Evolutionary conservation across 306 rosid genomes (phyloP).

Genomic region (Prunus persica): DNA sequence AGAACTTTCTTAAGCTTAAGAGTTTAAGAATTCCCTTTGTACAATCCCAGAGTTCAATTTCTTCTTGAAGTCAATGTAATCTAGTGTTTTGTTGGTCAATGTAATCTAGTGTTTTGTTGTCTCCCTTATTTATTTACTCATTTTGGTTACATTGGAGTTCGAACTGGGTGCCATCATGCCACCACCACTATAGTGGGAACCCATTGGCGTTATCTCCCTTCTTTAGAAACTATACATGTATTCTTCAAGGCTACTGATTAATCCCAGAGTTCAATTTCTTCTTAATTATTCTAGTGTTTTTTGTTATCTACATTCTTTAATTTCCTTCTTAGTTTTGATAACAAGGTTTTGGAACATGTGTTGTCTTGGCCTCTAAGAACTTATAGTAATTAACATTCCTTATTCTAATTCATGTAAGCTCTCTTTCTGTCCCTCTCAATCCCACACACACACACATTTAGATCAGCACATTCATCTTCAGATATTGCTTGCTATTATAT

Average conservation of each 20-base stretch:
- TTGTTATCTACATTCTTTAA: neutral
- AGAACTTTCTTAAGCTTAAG: neutral
- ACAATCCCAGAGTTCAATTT: too few relatives aligned
- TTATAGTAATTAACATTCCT: neutral
- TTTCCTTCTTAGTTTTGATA: neutral
- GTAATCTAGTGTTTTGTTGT: too few relatives aligned
- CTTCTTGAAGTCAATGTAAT: too few relatives aligned
- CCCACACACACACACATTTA: neutral
- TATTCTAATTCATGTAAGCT: neutral
- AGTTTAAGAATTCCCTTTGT: neutral
- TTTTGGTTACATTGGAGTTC: too few relatives aligned
- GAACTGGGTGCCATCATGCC: too few relatives aligned
- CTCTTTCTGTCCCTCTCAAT: neutral
- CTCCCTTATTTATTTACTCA: too few relatives aligned
- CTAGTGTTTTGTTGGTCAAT: too few relatives aligned
- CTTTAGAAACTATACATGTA: neutral
- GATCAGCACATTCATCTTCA: neutral
- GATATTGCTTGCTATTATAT: neutral
- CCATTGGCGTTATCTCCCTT: too few relatives aligned
- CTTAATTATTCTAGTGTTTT: neutral
- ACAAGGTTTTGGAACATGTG: neutral
- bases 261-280: neutral
- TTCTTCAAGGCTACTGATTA: neutral
- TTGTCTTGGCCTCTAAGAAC: neutral
- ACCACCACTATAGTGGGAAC: too few relatives aligned